Evolutionary conservation across 2,329 filamentous ascomycete genomes (phyloP), one percentile per base, ranked within the genome.

Genomic region (Cladorrhinum sp.): DNA sequence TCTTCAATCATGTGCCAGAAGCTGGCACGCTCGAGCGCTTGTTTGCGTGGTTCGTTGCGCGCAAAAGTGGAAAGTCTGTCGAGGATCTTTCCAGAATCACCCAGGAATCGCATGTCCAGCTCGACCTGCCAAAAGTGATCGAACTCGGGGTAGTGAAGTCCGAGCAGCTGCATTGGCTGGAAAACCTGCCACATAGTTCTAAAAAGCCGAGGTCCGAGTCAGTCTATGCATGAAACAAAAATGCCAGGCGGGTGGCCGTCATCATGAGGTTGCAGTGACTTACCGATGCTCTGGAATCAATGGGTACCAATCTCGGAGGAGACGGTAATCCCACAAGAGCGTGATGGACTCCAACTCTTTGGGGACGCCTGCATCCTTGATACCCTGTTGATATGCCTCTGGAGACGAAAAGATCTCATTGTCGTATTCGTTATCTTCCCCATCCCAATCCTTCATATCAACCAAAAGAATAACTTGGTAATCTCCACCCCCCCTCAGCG

Each of bases 261-360:
- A 29, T 52, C 2, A 7, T 18, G 52, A 20, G 2, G 20, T n/a
- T 6, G 13, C 13, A 2, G 48, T 32, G 27, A 32, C 69, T 57
- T 64, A 72, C 69, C 64, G 63, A 66, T 72, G 67, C 58, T 86
- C 84, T 68, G 85, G 82, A 1, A 89, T 79, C 18, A 79, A 80
- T 1, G 84, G 81, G 69, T 91, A 91, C 76, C 88, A 84, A 64
- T 84, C 79, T 60, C 78, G 74, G 81, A 91, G 88, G 71, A 89
- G 83, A 61, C 79, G 74, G 69, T 89, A 85, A 9, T 86, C 87
- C 88, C 88, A 91, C 12, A 91, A 76, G 0, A 84, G 84, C n/a
- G 84, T 82, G 75, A 91, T 86, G 59, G 85, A 85, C 69, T 79
- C 83, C 72, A 91, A 89, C 68, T 91, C 88, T 65, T 81, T 77